Evolutionary conservation across 768 basidiomycete species (phyloP), one percentile per base, ranked within the genome.

Genomic region (Kwoniella dendrophila): DNA sequence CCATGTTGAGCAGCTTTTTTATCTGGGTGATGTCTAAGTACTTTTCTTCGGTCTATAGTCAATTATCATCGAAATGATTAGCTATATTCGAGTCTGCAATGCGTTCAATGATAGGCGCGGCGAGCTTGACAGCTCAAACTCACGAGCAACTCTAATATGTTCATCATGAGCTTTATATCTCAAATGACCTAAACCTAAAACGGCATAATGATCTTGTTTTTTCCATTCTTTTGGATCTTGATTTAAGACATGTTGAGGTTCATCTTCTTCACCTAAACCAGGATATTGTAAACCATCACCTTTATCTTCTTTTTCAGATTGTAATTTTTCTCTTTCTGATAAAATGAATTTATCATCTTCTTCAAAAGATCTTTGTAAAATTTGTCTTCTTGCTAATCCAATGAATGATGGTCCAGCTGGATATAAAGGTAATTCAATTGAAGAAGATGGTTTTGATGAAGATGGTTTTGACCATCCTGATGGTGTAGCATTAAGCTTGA

Each of bases 151-250:
- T 79, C 92, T 94, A 78, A 99, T 99, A 77, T 99, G 96, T 59
- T 87, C 94, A 20, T 87, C 83, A 24, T 85, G 90, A 11, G 96
- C 94, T 66, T 83, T 85, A 84, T 89, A 90, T 63, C 96, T 85
- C 60, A 96, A 83, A 74, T 88, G 88, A 38, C 92, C 93, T 8
- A 99, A 85, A 68, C 96, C 96, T 55, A 99, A 88, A 40, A 99
- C 92, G 58, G 90, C 90, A 75, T 99, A 99, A 77, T 97, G 90
- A 78, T 99, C 95, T 85, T 98, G 96, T 86, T 95, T 93, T 90
- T 98, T 99, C 95, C 96, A 98, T 76, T 95, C 92, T 80, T 97
- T 97, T 5, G 95, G 90, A 82, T 99, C 95, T n/a, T 87, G 82
- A 45, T 82, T 77, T 40, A 92, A 78, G 49, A 92, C 70, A 24